Percentiles rank a stretch among this genome's conserved stretches.
Conservation (phyloP, 345 rosid genomes). For the Euphorbia lathyris region DNA sequence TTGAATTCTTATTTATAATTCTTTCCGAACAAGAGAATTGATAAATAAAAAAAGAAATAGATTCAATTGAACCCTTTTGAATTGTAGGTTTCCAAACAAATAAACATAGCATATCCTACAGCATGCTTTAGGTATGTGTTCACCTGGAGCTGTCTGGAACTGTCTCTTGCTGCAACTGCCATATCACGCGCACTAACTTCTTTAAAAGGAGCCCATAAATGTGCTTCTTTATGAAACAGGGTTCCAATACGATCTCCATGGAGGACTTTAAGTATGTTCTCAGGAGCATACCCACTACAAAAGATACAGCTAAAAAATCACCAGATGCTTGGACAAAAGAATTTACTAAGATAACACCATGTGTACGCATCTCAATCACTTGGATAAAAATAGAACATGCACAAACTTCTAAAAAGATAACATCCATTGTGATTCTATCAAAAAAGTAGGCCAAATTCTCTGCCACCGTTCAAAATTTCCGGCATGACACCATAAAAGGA, state of each 20-base stretch:
- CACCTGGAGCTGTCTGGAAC: slow-evolving; percentile 93
- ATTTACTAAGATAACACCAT: background rate
- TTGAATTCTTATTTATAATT: too few relatives aligned
- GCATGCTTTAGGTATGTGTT: background rate
- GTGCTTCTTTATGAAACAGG: slow-evolving; percentile 90
- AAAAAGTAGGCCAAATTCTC: background rate
- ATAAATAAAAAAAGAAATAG: too few relatives aligned
- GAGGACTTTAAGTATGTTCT: slow-evolving; percentile 73
- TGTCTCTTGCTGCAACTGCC: slow-evolving; percentile 95
- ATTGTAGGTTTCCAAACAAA: background rate
- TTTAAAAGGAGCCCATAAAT: slow-evolving; percentile 53
- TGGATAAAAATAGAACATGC: background rate
- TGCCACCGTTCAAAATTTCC: background rate
- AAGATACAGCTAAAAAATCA: slow-evolving; percentile 11
- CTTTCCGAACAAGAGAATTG: too few relatives aligned
- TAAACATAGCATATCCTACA: slow-evolving; percentile 4
- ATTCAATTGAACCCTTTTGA: too few relatives aligned
- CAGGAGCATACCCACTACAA: slow-evolving; percentile 73
- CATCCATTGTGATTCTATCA: background rate
- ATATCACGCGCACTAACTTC: slow-evolving; percentile 67
- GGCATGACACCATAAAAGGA: too few relatives aligned
- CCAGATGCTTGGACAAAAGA: background rate
- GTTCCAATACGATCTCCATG: slow-evolving; percentile 87
- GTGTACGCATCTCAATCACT: background rate
- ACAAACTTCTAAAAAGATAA: background rate